These are phyloP conservation scores for Paramecium octaurelia DNA, from an alignment of 73 alveolate species.

Conservation along the genomic window DNA sequence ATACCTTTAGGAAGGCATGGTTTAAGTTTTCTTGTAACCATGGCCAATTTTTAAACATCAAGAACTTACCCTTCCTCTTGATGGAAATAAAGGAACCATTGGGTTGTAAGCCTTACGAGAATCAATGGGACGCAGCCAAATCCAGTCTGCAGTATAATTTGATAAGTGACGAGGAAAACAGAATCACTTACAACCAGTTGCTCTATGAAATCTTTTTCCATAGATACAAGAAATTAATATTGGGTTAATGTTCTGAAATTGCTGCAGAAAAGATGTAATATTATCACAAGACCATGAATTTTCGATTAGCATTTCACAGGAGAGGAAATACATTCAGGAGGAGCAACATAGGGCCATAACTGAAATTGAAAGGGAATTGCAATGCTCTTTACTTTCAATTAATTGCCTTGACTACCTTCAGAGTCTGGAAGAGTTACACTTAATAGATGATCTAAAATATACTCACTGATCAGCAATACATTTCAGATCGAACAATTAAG, in stretches of 20 bases:
- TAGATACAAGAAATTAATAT: not conserved
- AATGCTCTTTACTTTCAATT: not conserved
- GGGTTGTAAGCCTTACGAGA: not conserved
- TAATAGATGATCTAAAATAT: not conserved
- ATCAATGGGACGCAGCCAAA: conserved; percentile 39
- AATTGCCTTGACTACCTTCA: not conserved
- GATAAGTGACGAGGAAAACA: not conserved
- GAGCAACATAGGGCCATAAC: not conserved
- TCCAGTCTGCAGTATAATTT: not conserved
- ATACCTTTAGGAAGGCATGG: not conserved
- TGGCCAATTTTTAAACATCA: not conserved
- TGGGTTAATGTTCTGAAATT: not conserved
- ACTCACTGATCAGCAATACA: not conserved
- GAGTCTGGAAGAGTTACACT: not conserved
- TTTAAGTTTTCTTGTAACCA: not conserved
- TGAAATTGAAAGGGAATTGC: not conserved
- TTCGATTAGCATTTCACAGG: not conserved
- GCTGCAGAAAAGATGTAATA: not conserved
- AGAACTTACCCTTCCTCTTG: not conserved
- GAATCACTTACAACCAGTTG: not conserved
- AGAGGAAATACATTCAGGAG: not conserved
- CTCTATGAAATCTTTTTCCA: not conserved
- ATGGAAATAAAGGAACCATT: not conserved
- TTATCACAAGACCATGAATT: not conserved
- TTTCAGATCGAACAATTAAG: not conserved